Conservation (phyloP, 1,284 basidiomycete genomes). For the Microbotryomycetes sp. region DNA sequence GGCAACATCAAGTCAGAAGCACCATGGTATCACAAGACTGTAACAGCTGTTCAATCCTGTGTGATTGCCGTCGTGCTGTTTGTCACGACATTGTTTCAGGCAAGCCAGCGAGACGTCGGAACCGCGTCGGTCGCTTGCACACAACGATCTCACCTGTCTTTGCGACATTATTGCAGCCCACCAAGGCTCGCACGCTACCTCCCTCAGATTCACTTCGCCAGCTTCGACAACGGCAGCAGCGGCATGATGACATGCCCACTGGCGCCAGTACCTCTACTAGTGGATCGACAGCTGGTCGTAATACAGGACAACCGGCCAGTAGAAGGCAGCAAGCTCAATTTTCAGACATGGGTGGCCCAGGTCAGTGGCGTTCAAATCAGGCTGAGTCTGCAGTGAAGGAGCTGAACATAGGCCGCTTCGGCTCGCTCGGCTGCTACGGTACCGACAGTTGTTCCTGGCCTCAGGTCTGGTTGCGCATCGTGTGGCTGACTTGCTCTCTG, state of each 20-base stretch:
- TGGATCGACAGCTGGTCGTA: no score
- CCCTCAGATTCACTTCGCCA: not conserved
- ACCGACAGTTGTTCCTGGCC: not conserved
- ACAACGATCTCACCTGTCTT: not conserved
- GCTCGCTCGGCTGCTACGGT: no score
- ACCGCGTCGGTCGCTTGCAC: not conserved
- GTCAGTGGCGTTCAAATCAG: no score
- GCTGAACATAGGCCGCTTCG: no score
- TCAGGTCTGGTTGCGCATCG: not conserved
- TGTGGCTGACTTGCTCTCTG: not conserved
- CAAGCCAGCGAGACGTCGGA: not conserved
- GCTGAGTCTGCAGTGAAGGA: no score
- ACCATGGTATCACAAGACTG: not conserved
- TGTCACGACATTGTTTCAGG: not conserved
- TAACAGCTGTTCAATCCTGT: not conserved
- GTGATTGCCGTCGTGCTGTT: not conserved
- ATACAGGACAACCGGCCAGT: no score
- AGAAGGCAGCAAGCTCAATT: no score
- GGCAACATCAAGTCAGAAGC: not conserved
- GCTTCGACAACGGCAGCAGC: not conserved
- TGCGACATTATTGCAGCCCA: not conserved
- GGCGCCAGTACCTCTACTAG: no score
- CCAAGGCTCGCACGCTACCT: not conserved
- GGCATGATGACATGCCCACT: not conserved
- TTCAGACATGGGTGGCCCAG: no score